Evolutionary conservation across 148 eudicot genomes (phyloP), one percentile per base, ranked within the genome.

Genomic region (Silene uniflora): DNA sequence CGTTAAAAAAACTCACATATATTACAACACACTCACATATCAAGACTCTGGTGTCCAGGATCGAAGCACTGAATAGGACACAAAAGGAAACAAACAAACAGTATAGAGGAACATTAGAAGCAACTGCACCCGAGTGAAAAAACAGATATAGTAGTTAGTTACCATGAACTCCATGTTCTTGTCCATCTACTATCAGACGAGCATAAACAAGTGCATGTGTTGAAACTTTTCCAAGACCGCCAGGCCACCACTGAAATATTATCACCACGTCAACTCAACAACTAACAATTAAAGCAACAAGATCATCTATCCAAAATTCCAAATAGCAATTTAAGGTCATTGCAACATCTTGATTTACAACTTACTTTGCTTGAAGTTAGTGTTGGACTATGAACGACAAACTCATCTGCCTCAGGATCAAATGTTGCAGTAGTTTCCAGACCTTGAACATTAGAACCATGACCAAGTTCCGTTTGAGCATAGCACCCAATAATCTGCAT

Each of bases 401-500:
- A 95, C 82, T 95, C 99, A 76, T 95, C 97, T 0, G 87, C 83
- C 62, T 88, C 86, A 62, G 93, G 93, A 84, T 95, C 97, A 82
- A 95, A 95, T 39, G 97, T 95, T n/a, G 97, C 99, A 78, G 99
- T 95, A 49, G 99, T 95, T 78, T 95, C 97, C 60, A 95, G 92
- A 27, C 99, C 99, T 88, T 92, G 99, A 75, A 95, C 97, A 83
- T 95, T 95, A 67, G 99, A 95, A 14, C 99, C 99, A 84, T 95
- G 99, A 74, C 99, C 99, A 79, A 95, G 99, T 87, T 95, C 99
- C 62, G 99, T 95, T 83, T 95, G 99, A 29, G 99, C 97, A 84
- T 95, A 95, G 81, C 97, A 95, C 35, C 99, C 99, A 80, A 95
- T 95, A 17, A 95, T 95, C 77, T 92, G 88, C 99, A 95, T 89